Evolutionary conservation across 1,284 basidiomycete genomes (phyloP).

Genomic region (Lentinula novae-zelandiae): DNA sequence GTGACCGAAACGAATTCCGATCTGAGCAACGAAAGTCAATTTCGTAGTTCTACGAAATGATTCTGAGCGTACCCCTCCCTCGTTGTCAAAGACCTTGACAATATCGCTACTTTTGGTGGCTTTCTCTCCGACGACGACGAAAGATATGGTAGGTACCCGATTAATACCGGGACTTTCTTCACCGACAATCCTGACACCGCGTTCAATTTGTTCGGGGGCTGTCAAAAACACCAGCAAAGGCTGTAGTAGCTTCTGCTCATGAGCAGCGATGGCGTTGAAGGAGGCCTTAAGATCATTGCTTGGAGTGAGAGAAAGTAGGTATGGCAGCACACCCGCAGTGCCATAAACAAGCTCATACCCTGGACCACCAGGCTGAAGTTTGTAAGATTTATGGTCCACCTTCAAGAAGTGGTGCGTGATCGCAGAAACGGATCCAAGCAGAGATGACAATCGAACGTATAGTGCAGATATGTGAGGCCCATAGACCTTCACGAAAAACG

Average conservation of each 20-base stretch:
- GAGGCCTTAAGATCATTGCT: conserved; percentile 40
- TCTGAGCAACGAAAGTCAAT: conserved; percentile 32
- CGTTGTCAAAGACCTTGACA: conserved; percentile 59
- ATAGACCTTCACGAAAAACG: conserved; percentile 49
- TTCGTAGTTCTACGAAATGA: neutral
- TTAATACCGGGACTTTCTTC: conserved; percentile 38
- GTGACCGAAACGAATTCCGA: conserved; percentile 76
- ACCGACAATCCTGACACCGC: conserved; percentile 69
- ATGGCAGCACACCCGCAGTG: conserved; percentile 57
- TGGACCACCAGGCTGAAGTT: conserved; percentile 69
- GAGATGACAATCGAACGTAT: conserved; percentile 49
- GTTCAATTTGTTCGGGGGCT: conserved; percentile 34
- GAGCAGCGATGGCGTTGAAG: conserved; percentile 42
- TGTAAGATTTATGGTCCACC: conserved; percentile 47
- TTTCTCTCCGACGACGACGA: conserved; percentile 58
- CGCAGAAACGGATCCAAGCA: conserved; percentile 46
- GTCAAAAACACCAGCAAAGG: conserved; percentile 34
- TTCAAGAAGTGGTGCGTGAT: conserved; percentile 71
- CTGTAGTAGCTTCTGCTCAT: conserved; percentile 39
- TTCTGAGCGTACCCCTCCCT: conserved; percentile 48
- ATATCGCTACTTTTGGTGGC: conserved; percentile 57
- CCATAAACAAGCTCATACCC: conserved; percentile 56
- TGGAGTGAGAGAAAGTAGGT: conserved; percentile 59
- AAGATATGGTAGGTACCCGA: conserved; percentile 72
- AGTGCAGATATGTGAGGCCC: conserved; percentile 69